Evolutionary conservation across 192 early-diverging fungal genomes (phyloP).

Genomic region (Lobulomyces angularis): DNA sequence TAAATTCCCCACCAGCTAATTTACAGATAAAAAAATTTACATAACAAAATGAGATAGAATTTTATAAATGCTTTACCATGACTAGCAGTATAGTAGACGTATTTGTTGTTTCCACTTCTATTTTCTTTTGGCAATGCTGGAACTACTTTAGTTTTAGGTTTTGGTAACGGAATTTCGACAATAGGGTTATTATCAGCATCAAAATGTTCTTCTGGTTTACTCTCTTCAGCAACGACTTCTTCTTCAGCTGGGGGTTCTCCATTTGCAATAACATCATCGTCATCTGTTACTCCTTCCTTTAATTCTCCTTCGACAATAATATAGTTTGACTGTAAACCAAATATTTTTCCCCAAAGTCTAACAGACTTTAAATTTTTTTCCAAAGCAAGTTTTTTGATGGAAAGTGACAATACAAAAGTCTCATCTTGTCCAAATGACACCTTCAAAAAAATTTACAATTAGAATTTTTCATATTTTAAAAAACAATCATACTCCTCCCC

Average conservation of each 20-base stretch:
- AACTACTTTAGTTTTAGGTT: conserved; percentile 22
- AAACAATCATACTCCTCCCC: conserved; percentile 38
- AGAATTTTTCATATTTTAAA: conserved; percentile 8
- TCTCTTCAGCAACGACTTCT: conserved; percentile 13
- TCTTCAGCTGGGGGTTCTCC: conserved; percentile 11
- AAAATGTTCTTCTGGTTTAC: conserved; percentile 12
- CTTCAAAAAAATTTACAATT: conserved; percentile 12
- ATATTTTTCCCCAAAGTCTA: conserved; percentile 44
- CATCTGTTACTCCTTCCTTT: conserved; percentile 30
- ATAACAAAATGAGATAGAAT: background rate
- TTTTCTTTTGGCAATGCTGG: conserved; percentile 24
- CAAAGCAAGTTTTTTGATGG: conserved; percentile 31
- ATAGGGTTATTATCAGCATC: conserved; percentile 1
- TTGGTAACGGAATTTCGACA: conserved; percentile 10
- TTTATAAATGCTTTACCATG: conserved; percentile 17
- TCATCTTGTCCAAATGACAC: conserved; percentile 41
- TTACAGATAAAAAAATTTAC: background rate
- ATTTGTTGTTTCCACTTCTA: conserved; percentile 39
- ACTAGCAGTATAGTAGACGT: conserved; percentile 45
- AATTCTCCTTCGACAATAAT: conserved; percentile 43
- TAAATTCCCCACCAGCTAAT: conserved; percentile 37
- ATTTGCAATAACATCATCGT: conserved; percentile 29
- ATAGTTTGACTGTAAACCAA: conserved; percentile 25
- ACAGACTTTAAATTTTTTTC: conserved; percentile 42
- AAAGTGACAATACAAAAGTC: conserved; percentile 41